Evolutionary conservation across 2,329 filamentous ascomycete species (phyloP).

Genomic region (Didymella glomerata): DNA sequence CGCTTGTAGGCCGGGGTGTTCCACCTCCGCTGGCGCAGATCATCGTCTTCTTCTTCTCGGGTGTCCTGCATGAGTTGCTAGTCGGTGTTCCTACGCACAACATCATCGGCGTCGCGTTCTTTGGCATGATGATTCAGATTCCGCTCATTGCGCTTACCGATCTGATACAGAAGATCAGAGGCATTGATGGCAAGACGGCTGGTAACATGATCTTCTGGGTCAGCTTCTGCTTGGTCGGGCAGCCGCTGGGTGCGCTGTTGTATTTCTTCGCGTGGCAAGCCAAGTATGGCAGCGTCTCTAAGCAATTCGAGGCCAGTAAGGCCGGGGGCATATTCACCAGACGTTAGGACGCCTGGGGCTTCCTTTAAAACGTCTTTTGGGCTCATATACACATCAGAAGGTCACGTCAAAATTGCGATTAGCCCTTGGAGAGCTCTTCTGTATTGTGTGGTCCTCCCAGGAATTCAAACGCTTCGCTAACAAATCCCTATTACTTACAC

Average conservation of each 20-base stretch:
- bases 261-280: conserved; percentile 99
- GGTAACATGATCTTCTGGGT: conserved; percentile 98
- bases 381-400: not conserved
- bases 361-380: conserved; percentile 33
- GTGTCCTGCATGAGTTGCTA: conserved; percentile 87
- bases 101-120: conserved; percentile 88
- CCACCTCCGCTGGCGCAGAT: conserved; percentile 74
- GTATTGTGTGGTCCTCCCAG: too few species aligned
- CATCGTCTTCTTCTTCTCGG: conserved; percentile 87
- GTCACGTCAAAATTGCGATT: too few species aligned
- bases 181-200: conserved; percentile 77
- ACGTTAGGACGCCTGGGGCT: conserved; percentile 9
- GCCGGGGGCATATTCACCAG: conserved; percentile 33
- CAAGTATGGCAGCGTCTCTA: conserved; percentile 86
- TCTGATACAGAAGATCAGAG: conserved; percentile 79
- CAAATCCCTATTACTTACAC: too few species aligned
- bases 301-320: conserved; percentile 38
- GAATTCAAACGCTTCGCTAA: too few species aligned
- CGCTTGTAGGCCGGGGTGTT: conserved; percentile 85
- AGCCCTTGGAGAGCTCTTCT: too few species aligned
- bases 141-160: conserved; percentile 85
- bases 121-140: conserved; percentile 92
- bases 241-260: conserved; percentile 88
- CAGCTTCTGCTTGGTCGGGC: conserved; percentile 92
- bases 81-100: conserved; percentile 96